Evolutionary conservation across 352 stramenopile genomes (phyloP), one percentile per base, ranked within the genome.

Genomic region (Blastocystis sp.): DNA sequence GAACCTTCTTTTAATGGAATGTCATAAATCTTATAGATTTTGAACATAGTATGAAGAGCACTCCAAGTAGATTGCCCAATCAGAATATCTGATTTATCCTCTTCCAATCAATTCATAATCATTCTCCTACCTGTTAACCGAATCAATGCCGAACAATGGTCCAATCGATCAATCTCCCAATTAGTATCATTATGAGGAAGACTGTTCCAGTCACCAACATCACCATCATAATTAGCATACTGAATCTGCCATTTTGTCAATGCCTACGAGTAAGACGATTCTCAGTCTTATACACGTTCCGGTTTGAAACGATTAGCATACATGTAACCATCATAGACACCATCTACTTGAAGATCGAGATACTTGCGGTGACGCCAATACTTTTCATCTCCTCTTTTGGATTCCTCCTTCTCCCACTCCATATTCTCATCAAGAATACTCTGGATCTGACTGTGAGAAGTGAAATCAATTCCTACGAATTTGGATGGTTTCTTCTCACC

Each of bases 21-120:
- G 35, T 93, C 89, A 78, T 92, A 91, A 81, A 92, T 90, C 83
- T 93, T 93, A 88, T 91, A 92, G 42, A 93, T 90, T 56, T 90
- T 90, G 65, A 92, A 92, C 90, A 93, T 92, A 1, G 90, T 91
- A 54, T 89, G 89, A 69, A 91, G 92, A 19, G 87, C 89, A 67
- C 92, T 90, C 91, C 91, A 93, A 4, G 91, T 93, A 12, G 90
- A 89, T 51, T 93, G 91, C 3, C 90, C 90, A 90, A 90, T 92
- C 3, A 93, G 73, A 29, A 93, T 43, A 65, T 93, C 91, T 0
- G 16, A 35, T 42, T 83, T 83, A 56, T 83, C 71, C 7, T 57
- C 71, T 83, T 29, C 0, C 2, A 3, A n/a, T 80, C n/a, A 80
- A 54, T 9, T 32, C 54, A n/a, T 7, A 14, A 7, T 61, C 54